These are phyloP conservation scores for Fusarium sambucinum DNA, from an alignment of 2,329 filamentous ascomycete species.

Conservation along the genomic window DNA sequence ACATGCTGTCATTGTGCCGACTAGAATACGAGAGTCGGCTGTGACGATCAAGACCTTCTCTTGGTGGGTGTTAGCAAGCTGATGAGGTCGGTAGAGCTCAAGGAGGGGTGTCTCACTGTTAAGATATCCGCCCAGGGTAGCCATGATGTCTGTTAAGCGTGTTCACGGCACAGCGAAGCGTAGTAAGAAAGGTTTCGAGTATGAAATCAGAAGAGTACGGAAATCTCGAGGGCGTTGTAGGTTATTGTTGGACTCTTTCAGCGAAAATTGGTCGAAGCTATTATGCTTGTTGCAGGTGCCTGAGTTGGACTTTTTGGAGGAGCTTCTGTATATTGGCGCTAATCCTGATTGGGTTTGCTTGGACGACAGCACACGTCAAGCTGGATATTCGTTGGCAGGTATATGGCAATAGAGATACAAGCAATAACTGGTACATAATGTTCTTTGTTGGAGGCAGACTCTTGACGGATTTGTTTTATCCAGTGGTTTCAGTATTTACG, in stretches of 20 bases:
- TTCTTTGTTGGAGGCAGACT: neutral
- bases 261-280: conserved; percentile 21
- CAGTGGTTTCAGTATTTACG: neutral
- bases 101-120: conserved; percentile 54
- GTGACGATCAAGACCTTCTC: conserved; percentile 94
- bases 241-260: neutral
- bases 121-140: conserved; percentile 59
- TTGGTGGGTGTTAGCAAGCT: conserved; percentile 53
- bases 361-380: conserved; percentile 2
- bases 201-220: too few relatives aligned
- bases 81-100: conserved; percentile 11
- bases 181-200: neutral
- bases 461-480: neutral
- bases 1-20: conserved; percentile 85
- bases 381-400: neutral
- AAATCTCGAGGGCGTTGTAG: neutral
- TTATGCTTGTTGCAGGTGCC: conserved; percentile 26
- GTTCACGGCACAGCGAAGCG: neutral
- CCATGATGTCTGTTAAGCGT: conserved; percentile 52
- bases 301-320: conserved; percentile 46
- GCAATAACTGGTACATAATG: too few relatives aligned
- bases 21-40: conserved; percentile 87
- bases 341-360: conserved; percentile 35
- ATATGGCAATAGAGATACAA: neutral
- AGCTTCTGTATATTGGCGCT: conserved; percentile 37